Conservation (phyloP, 495 filamentous ascomycete genomes). For the Penicillium fimorum region DNA sequence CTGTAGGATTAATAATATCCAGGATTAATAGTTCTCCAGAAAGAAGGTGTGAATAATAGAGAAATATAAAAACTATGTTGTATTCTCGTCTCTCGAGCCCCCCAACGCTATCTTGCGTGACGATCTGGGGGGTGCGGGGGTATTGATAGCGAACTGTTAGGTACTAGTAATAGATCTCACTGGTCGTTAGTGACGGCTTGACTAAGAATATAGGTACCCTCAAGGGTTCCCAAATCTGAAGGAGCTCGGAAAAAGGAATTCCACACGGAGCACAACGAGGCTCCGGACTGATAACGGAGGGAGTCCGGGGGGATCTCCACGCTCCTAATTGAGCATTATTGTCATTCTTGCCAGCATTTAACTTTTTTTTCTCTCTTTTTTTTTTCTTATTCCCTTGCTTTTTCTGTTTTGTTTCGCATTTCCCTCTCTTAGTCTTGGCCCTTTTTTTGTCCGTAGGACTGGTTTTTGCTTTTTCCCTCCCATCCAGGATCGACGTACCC, state of each 20-base stretch:
- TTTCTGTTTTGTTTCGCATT: conserved; percentile 1
- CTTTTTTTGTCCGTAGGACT: not conserved
- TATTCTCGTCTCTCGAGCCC: not conserved
- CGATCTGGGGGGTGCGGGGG: not conserved
- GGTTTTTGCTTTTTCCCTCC: not conserved
- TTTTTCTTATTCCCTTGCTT: conserved; percentile 3
- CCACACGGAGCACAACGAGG: not conserved
- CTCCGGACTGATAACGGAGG: conserved; percentile 7
- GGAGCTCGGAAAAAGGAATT: not conserved
- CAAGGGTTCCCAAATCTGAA: not conserved
- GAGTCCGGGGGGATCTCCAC: conserved; percentile 3
- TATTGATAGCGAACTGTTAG: not conserved
- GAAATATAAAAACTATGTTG: not conserved
- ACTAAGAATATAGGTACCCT: not conserved
- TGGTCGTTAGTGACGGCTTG: not conserved
- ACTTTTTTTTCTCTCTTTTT: conserved; percentile 2
- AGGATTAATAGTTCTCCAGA: not conserved
- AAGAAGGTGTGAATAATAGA: not conserved
- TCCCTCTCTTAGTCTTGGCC: not conserved
- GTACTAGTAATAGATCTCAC: conserved; percentile 2
- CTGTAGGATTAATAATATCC: not conserved
- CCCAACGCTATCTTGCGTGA: conserved; percentile 1
- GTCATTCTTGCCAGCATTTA: not conserved
- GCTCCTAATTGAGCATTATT: not conserved
- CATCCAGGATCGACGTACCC: conserved; percentile 14